Evolutionary conservation across 2,329 filamentous ascomycete species (phyloP).

Genomic region (Exophiala bonariae): DNA sequence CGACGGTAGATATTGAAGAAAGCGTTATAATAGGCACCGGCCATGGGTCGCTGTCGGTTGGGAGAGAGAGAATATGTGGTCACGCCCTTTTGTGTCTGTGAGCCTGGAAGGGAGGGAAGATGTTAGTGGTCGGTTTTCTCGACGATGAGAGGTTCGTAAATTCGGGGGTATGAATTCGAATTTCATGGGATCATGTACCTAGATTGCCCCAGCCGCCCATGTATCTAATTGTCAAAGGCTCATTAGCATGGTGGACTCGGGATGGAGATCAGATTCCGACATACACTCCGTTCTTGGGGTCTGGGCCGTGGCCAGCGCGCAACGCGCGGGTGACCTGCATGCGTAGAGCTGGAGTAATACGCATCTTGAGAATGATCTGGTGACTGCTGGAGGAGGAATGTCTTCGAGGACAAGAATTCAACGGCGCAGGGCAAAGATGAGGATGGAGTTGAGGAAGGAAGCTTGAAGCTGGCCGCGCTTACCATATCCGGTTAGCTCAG

Average conservation of each 20-base stretch:
- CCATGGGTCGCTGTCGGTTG: slow-evolving; percentile 87
- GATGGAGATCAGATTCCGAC: slow-evolving; percentile 3
- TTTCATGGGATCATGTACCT: no score
- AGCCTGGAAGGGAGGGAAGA: slow-evolving; percentile 34
- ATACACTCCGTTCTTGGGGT: slow-evolving; percentile 47
- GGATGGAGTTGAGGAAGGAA: no score
- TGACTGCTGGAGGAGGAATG: not conserved
- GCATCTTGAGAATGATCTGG: slow-evolving; percentile 22
- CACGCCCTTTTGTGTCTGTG: slow-evolving; percentile 60
- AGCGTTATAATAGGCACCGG: slow-evolving; percentile 73
- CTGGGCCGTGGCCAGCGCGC: slow-evolving; percentile 31
- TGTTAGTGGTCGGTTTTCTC: no score
- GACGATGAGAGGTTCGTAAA: no score
- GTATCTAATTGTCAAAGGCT: slow-evolving; percentile 55
- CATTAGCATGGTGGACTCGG: not conserved
- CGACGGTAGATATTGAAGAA: slow-evolving; percentile 96
- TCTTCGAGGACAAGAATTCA: not conserved
- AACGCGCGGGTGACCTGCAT: slow-evolving; percentile 25
- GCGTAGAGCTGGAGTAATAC: slow-evolving; percentile 21
- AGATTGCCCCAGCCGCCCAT: slow-evolving; percentile 73
- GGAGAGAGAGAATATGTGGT: slow-evolving; percentile 73
- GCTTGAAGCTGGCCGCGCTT: no score
- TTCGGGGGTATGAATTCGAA: no score
- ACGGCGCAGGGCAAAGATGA: slow-evolving; percentile 2
- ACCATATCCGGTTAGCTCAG: no score